Evolutionary conservation across 768 basidiomycete genomes (phyloP).

Genomic region (Amanita subjunquillea): DNA sequence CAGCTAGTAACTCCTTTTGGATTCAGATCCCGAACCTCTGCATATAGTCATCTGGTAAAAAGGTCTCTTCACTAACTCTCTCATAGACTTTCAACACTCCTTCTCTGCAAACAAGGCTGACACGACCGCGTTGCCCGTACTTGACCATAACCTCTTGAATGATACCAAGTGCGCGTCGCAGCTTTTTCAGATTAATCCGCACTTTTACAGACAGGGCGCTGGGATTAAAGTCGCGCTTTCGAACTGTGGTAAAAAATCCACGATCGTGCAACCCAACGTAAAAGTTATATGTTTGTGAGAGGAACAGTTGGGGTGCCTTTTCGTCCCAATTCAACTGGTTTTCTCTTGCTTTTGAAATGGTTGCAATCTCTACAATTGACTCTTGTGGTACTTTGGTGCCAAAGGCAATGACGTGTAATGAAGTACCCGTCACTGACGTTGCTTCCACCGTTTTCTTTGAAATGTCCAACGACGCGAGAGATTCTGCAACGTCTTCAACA

Average conservation of each 20-base stretch:
- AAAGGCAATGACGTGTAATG: constrained; percentile 10
- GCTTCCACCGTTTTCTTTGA: neutral
- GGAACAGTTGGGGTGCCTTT: constrained; percentile 52
- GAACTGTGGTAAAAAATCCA: constrained; percentile 41
- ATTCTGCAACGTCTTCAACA: constrained; percentile 23
- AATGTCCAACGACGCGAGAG: constrained; percentile 20
- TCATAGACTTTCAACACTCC: constrained; percentile 40
- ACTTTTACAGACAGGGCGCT: constrained; percentile 20
- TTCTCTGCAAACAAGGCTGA: constrained; percentile 44
- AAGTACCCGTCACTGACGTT: constrained; percentile 11
- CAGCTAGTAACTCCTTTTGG: too few species aligned
- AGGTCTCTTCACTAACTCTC: constrained; percentile 30
- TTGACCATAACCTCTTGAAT: constrained; percentile 41
- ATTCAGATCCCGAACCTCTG: neutral
- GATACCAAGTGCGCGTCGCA: constrained; percentile 26
- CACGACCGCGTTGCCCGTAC: constrained; percentile 38
- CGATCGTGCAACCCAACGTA: constrained; percentile 48
- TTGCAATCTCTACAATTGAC: constrained; percentile 35
- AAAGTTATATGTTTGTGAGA: constrained; percentile 57
- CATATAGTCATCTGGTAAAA: constrained; percentile 29
- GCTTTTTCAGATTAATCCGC: constrained; percentile 19
- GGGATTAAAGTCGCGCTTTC: constrained; percentile 31
- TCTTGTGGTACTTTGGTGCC: constrained; percentile 28
- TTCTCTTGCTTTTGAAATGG: constrained; percentile 24
- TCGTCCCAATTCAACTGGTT: constrained; percentile 43